Evolutionary conservation across 495 filamentous ascomycete genomes (phyloP), one percentile per base, ranked within the genome.

Genomic region (Stereocaulon alpinum): DNA sequence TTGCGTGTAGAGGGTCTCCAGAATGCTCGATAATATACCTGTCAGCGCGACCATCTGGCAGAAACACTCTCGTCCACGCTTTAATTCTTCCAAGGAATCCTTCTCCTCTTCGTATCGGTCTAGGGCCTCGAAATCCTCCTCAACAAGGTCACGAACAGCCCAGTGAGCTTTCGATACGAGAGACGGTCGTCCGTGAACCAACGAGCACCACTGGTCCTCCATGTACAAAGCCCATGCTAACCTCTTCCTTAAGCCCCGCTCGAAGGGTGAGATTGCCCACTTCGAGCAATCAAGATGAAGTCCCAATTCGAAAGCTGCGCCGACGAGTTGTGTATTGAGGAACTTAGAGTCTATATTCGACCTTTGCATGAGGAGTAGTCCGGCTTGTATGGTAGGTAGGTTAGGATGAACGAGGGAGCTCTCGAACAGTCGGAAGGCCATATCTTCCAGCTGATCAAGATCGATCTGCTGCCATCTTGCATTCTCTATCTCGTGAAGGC

Each of bases 341-440:
- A 87, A 86, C 75, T 90, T 89, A 29, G 91, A 87, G 63, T 91
- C 88, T 2, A 91, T 79, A 48, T 91, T 87, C 18, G 91, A 90
- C 43, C 89, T 82, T 65, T 98, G 91, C 61, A 92, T 86, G 22
- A 98, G 78, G 40, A 98, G 71, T 50, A 98, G 73, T 11, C 92
- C 93, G 4, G 90, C 91, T 70, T 98, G 93, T 32, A 98, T 81
- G 3, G 91, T 93, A 17, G 92, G 91, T n/a, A 96, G 78, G 61
- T 92, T 95, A 3, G 93, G 88, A 61, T 85, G 77, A 58, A 86
- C 84, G 71, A 96, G 82, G 48, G 89, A 88, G 57, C 88, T 83
- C 3, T 80, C 81, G 49, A 96, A 75, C 34, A 86, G 79, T 50
- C 81, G 81, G 61, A 85, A 77, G 40, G 91, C 87, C 32, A 90